These are phyloP conservation scores for Abrus precatorius DNA, from an alignment of 306 rosid species.

Conservation along the genomic window DNA sequence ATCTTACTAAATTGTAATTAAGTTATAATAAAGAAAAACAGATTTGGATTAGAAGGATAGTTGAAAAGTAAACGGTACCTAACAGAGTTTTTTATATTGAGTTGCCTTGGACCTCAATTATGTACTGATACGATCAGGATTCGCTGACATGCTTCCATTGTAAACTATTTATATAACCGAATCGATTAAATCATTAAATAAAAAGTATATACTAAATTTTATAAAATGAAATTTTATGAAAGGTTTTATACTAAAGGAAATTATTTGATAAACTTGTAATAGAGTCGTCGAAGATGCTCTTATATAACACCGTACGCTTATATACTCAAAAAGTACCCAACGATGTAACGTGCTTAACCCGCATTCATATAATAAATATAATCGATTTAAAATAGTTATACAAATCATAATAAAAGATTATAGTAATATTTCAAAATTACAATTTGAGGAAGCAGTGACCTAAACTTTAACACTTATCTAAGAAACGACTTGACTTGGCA, in stretches of 20 bases:
- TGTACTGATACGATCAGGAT: neutral
- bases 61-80: constrained; percentile 2
- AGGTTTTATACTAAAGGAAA: neutral
- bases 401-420: neutral
- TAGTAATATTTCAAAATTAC: neutral
- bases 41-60: neutral
- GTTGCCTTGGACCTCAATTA: neutral
- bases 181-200: no score
- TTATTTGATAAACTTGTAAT: neutral
- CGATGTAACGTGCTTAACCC: neutral
- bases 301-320: neutral
- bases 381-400: neutral
- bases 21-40: no score
- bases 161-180: neutral
- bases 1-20: no score
- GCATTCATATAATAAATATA: neutral
- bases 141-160: neutral
- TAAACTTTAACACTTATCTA: neutral
- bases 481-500: neutral
- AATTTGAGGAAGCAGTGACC: neutral
- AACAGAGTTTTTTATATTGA: neutral
- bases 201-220: no score
- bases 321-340: neutral
- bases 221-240: no score
- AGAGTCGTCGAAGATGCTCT: neutral